Conservation (phyloP, 768 basidiomycete species). For the Kwoniella heveanensis region DNA sequence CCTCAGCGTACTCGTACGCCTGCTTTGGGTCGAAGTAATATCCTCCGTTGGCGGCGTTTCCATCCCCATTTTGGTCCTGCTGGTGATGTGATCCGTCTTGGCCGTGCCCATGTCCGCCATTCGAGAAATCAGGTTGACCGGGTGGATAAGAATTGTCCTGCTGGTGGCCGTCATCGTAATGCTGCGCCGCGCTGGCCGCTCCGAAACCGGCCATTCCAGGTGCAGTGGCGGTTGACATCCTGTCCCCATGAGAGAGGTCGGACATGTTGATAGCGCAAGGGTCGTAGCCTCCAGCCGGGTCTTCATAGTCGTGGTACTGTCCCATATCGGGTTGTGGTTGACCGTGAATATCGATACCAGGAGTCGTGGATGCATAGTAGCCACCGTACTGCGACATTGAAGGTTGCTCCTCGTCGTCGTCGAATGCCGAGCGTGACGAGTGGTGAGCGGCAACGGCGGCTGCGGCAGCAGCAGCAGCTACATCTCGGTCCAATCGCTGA, state of each 20-base stretch:
- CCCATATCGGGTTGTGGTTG: slow-evolving; percentile 42
- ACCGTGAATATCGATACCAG: slow-evolving; percentile 36
- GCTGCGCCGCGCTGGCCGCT: slow-evolving; percentile 29
- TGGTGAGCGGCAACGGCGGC: slow-evolving; percentile 48
- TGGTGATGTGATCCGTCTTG: slow-evolving; percentile 5
- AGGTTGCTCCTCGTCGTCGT: slow-evolving; percentile 52
- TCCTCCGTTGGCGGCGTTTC: background rate
- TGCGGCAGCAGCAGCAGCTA: slow-evolving; percentile 53
- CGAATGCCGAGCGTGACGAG: slow-evolving; percentile 41
- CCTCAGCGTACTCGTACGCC: slow-evolving; percentile 38
- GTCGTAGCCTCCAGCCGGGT: slow-evolving; percentile 53
- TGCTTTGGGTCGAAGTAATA: slow-evolving; percentile 46
- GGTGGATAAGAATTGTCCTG: slow-evolving; percentile 15
- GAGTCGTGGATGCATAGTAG: slow-evolving; percentile 47
- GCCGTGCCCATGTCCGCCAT: background rate
- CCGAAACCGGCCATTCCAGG: slow-evolving; percentile 47
- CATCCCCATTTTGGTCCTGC: background rate
- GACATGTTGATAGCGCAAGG: slow-evolving; percentile 46
- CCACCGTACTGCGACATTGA: slow-evolving; percentile 53
- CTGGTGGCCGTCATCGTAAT: slow-evolving; percentile 19
- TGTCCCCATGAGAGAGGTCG: slow-evolving; percentile 26
- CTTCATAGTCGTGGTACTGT: slow-evolving; percentile 50
- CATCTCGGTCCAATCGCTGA: slow-evolving; percentile 55
- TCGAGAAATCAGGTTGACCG: slow-evolving; percentile 11
- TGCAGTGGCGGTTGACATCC: slow-evolving; percentile 39